phyloP scores from a whole-genome alignment of 23 red algal genomes.

The Gracilaria gracilis region DNA sequence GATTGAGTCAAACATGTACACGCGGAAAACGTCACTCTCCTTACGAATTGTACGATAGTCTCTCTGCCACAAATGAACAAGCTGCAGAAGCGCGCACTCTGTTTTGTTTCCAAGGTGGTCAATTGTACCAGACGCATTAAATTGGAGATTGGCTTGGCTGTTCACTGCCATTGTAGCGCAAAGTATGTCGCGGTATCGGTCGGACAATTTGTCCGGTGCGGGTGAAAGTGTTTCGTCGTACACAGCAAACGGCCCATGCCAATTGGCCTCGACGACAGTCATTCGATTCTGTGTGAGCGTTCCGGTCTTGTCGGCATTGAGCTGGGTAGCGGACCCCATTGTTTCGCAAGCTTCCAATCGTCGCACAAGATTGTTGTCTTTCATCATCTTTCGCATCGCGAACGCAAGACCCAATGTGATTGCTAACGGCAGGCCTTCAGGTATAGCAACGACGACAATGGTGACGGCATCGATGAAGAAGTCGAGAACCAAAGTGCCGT shows the following conservation, averaged over 20 bases:
- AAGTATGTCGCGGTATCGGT: conserved; percentile 39
- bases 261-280: conserved; percentile 82
- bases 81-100: conserved; percentile 89
- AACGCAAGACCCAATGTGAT: conserved; percentile 93
- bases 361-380: conserved; percentile 93
- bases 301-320: conserved; percentile 95
- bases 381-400: conserved; percentile 98
- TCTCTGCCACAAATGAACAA: conserved; percentile 60
- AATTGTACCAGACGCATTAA: conserved; percentile 44
- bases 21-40: conserved; percentile 19
- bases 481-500: conserved; percentile 57
- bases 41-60: conserved; percentile 70
- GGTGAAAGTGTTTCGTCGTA: conserved; percentile 41
- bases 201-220: conserved; percentile 46
- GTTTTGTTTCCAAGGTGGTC: conserved; percentile 91
- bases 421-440: conserved; percentile 93
- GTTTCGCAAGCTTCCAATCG: conserved; percentile 95
- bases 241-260: conserved; percentile 32
- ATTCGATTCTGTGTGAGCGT: conserved; percentile 93
- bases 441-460: conserved; percentile 95
- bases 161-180: conserved; percentile 78
- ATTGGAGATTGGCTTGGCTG: conserved; percentile 86
- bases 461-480: conserved; percentile 89
- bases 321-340: conserved; percentile 94
- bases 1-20: conserved; percentile 87